Evolutionary conservation across 2,329 filamentous ascomycete genomes (phyloP).

Genomic region (Diaporthe velutina): DNA sequence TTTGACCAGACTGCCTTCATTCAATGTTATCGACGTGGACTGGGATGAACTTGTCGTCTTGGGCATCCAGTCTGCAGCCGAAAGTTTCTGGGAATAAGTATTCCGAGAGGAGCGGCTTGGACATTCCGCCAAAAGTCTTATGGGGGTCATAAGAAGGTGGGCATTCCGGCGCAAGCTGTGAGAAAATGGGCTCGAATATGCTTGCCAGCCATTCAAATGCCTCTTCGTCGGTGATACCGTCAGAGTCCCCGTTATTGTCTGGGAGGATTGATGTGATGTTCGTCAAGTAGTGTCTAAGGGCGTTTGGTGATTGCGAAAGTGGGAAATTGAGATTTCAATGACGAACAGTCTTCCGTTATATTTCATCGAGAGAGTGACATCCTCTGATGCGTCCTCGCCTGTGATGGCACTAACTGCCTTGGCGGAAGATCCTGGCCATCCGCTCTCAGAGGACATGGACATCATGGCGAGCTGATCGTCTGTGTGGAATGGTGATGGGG

Average conservation of each 20-base stretch:
- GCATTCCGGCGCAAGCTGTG: background rate
- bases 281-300: background rate
- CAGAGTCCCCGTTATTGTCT: background rate
- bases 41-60: conserved; percentile 1
- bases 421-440: background rate
- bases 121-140: background rate
- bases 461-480: background rate
- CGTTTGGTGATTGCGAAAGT: conserved; percentile 13
- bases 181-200: background rate
- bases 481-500: background rate
- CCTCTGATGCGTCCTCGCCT: background rate
- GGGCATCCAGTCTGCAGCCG: background rate
- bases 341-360: background rate
- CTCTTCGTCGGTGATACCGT: background rate
- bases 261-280: background rate
- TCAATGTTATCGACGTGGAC: conserved; percentile 1
- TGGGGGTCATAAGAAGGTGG: background rate
- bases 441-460: no score
- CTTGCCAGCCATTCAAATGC: conserved; percentile 1
- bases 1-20: background rate
- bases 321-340: background rate
- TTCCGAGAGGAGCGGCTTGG: background rate
- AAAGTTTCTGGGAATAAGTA: background rate
- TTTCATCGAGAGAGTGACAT: conserved; percentile 1
- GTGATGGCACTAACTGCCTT: background rate